Conservation (phyloP, 305 asterid genomes). For the Fraxinus nigra region DNA sequence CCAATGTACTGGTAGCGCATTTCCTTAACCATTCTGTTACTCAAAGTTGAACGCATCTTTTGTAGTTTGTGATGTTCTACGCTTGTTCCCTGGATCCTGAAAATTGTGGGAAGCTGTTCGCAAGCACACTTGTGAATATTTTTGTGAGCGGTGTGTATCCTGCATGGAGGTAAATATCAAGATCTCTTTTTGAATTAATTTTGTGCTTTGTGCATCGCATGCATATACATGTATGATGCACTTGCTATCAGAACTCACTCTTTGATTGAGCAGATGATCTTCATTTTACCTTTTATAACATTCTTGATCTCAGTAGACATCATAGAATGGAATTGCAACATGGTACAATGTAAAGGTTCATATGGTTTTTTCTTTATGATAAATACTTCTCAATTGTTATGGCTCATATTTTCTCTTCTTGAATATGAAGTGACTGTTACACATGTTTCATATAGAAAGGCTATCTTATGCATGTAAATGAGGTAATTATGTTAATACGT, state of each 20-base stretch:
- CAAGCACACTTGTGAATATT: slow-evolving; percentile 40
- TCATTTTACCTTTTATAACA: background rate
- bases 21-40: background rate
- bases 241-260: background rate
- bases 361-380: background rate
- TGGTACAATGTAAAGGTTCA: background rate
- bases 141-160: slow-evolving; percentile 51
- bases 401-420: background rate
- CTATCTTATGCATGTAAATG: background rate
- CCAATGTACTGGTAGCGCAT: slow-evolving; percentile 2
- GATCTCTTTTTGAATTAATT: background rate
- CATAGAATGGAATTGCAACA: background rate
- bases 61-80: slow-evolving; percentile 92
- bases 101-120: slow-evolving; percentile 65
- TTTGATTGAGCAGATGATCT: background rate
- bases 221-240: background rate
- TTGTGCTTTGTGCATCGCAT: background rate
- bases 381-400: background rate
- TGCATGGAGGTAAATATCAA: slow-evolving; percentile 59
- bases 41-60: slow-evolving; percentile 7
- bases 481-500: background rate
- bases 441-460: background rate
- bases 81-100: slow-evolving; percentile 97
- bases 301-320: background rate
- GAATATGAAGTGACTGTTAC: background rate